Evolutionary conservation across 2,329 filamentous ascomycete genomes (phyloP), one percentile per base, ranked within the genome.

Genomic region (Pestalotiopsis sp.): DNA sequence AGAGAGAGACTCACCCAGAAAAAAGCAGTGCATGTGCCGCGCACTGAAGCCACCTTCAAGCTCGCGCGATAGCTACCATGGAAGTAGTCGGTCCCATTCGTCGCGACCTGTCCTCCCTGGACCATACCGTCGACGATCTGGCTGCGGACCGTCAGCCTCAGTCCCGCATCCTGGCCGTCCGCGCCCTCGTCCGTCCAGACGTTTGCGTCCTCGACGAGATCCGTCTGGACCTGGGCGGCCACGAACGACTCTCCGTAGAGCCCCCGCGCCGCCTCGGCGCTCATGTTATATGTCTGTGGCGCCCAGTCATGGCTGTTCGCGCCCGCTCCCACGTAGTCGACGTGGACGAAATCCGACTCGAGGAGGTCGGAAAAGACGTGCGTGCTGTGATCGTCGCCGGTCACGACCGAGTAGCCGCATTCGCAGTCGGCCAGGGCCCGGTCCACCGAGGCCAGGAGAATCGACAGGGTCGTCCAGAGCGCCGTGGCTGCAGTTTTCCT

Each of bases 1-100:
- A 23, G 20, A 23, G 20, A 23, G 39, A 20, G 20, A 75, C 82
- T 74, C 76, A 93, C 90, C 89, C 92, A 95, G 80, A 94, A 95
- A 80, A 95, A 94, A 6, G 92, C 92, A 38, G 88, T 90, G 77
- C 92, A 95, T 1, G 93, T 95, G 31, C 92, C 92, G 1, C 83
- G 80, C 6, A 87, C 81, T 52, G 80, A 80, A 0, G 90, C 88
- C 68, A 91, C 78, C 79, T 89, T 91, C 82, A 94, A 90, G 45
- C 86, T 87, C 2, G 89, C 87, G 20, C 92, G 83, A 73, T 91
- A 95, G 27, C 87, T 91, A 2, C 93, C 93, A 75, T 89, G 92
- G n/a, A 88, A 80, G 73, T 93, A 82, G 74, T 95, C 90, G 11
- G 83, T 77, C 23, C 90, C 83, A 6, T 81, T 77, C 2, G 88